Percentiles rank a stretch among this genome's conserved stretches.
Conservation (phyloP, 2,329 filamentous ascomycete genomes). For the Arthrobotrys conoides region DNA sequence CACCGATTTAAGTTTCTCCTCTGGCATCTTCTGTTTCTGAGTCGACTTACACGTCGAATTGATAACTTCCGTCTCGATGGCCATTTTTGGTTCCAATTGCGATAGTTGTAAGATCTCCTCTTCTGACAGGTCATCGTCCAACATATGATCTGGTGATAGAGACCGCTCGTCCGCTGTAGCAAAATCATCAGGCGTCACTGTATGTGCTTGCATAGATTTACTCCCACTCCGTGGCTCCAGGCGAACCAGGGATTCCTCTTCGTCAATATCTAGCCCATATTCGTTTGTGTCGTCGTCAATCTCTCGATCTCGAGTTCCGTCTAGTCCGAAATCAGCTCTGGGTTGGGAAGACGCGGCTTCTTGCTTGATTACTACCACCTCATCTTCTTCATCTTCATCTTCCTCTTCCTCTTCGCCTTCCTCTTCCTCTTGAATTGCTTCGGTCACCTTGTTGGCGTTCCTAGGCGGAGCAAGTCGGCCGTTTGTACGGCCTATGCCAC, state of each 20-base stretch:
- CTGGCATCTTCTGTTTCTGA: conserved; percentile 40
- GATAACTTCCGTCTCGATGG: conserved; percentile 14
- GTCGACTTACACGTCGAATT: conserved; percentile 26
- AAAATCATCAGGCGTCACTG: conserved; percentile 39
- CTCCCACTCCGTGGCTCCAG: conserved; percentile 4
- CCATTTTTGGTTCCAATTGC: conserved; percentile 24
- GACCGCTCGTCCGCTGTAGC: conserved; percentile 37
- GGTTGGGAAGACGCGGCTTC: conserved; percentile 51
- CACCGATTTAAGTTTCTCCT: conserved; percentile 23
- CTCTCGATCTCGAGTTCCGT: conserved; percentile 58
- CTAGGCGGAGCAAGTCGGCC: neutral
- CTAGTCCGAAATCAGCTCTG: conserved; percentile 58
- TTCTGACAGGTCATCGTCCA: conserved; percentile 49
- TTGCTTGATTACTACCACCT: conserved; percentile 61
- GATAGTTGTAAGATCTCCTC: conserved; percentile 33
- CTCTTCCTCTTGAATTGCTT: conserved; percentile 8
- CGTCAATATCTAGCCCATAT: conserved; percentile 49
- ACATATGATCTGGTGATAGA: conserved; percentile 39
- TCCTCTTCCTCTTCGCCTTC: conserved; percentile 23
- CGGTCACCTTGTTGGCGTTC: neutral
- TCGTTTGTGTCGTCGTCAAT: conserved; percentile 28
- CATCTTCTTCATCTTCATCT: conserved; percentile 27
- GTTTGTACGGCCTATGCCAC: neutral
- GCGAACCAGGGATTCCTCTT: conserved; percentile 23
- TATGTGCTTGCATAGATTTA: neutral